These are phyloP conservation scores for Prunella vulgaris DNA, from an alignment of 257 asterid species.

Conservation along the genomic window DNA sequence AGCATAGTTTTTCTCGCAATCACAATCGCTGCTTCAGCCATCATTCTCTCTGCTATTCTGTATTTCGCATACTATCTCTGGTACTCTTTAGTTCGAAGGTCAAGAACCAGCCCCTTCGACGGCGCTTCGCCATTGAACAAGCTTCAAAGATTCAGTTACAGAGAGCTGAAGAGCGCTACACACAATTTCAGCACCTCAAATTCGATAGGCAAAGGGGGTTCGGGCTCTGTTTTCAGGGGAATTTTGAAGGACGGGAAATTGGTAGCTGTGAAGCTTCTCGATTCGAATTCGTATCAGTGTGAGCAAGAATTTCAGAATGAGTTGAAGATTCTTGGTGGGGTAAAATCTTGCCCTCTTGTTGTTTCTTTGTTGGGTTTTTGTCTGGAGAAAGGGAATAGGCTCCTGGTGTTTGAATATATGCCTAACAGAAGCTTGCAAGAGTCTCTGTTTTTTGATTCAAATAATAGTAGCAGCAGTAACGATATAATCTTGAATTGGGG, in stretches of 20 bases:
- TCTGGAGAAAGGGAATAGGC: slow-evolving; percentile 52
- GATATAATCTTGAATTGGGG: slow-evolving; percentile 57
- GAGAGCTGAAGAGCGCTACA: slow-evolving; percentile 72
- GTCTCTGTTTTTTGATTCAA: slow-evolving; percentile 57
- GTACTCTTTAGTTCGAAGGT: slow-evolving; percentile 59
- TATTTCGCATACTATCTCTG: slow-evolving; percentile 64
- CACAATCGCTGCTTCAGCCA: slow-evolving; percentile 46
- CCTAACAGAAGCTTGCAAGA: slow-evolving; percentile 88
- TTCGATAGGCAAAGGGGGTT: slow-evolving; percentile 91
- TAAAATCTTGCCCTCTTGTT: slow-evolving; percentile 47
- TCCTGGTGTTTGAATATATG: slow-evolving; percentile 90
- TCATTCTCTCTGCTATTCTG: slow-evolving; percentile 59
- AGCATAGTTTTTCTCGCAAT: slow-evolving; percentile 41
- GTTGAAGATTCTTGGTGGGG: slow-evolving; percentile 73
- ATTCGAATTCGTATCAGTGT: slow-evolving; percentile 55
- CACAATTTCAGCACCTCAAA: slow-evolving; percentile 54
- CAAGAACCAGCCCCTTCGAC: slow-evolving; percentile 83
- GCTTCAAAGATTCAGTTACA: slow-evolving; percentile 73
- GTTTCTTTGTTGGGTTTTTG: slow-evolving; percentile 86
- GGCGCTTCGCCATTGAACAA: slow-evolving; percentile 47
- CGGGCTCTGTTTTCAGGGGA: slow-evolving; percentile 83
- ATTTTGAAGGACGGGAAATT: slow-evolving; percentile 66
- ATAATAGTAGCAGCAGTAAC: slow-evolving; percentile 9
- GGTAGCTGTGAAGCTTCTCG: slow-evolving; percentile 77
- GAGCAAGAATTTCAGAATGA: slow-evolving; percentile 93